Evolutionary conservation across 2,329 filamentous ascomycete species (phyloP), one percentile per base, ranked within the genome.

Genomic region (Periconia sp.): DNA sequence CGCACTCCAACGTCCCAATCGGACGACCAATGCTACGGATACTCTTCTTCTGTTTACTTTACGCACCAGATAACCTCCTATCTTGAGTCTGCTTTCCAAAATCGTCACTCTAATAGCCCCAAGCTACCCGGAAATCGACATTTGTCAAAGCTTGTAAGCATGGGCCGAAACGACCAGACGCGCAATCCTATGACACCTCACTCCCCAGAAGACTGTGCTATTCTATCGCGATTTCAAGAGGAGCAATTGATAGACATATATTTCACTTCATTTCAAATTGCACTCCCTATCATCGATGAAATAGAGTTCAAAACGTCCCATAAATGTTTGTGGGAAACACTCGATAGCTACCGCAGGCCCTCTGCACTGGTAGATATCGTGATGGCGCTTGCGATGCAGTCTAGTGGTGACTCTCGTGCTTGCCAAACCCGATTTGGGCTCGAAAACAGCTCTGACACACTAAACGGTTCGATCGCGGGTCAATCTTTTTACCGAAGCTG

Each of bases 321-420:
- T 53, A 63, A 71, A 7, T 60, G 56, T 11, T 45, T 66, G 15
- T 66, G 63, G 65, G 50, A 56, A 2, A 54, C 58, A 10, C 57
- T 55, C 6, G 53, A 52, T 30, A 57, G 54, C 3, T 43, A 53
- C 7, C 71, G 81, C 7, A 75, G 74, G 49, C 70, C 76, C 2
- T 83, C 80, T 2, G 74, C 81, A 1, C 69, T 83, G 0, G 77
- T 81, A 1, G 81, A 83, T 53, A 82, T 83, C 20, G 66, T 82
- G 33, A 62, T 83, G 15, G 81, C 81, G 0, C 52, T 83, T 10
- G 80, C 77, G 55, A 78, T 83, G 71, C 81, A 83, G 62, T 77
- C 3, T 37, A 37, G 15, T 37, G 33, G 11, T 11, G 33, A 37
- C 33, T n/a, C 11, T 11, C 3, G 11, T 11, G 3, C 11, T 13